Evolutionary conservation across 306 rosid species (phyloP).

Genomic region (Cucumis sativus): DNA sequence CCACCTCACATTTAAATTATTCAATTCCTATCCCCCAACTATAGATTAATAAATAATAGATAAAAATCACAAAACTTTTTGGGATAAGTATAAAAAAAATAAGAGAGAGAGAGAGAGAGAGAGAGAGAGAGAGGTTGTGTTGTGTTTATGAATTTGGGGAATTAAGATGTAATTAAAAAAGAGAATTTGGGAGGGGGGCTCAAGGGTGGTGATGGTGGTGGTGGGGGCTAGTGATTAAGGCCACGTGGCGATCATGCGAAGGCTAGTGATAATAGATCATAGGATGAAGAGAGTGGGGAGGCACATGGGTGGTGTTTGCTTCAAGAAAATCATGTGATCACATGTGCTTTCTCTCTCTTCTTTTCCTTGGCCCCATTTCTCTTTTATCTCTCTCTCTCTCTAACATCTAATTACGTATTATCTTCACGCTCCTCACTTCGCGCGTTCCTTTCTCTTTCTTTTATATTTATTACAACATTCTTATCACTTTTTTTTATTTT

Average conservation of each 20-base stretch:
- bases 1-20: too few relatives aligned
- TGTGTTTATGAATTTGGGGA: too few relatives aligned
- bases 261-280: slow-evolving; percentile 33
- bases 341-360: slow-evolving; percentile 55
- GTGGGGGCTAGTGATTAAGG: slow-evolving; percentile 16
- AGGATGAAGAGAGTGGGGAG: slow-evolving; percentile 26
- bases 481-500: too few relatives aligned
- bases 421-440: not conserved
- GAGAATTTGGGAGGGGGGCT: slow-evolving; percentile 45
- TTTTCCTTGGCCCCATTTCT: slow-evolving; percentile 23
- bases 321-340: slow-evolving; percentile 91
- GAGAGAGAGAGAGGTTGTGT: too few relatives aligned
- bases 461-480: too few relatives aligned
- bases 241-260: slow-evolving; percentile 67
- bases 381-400: not conserved
- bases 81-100: too few relatives aligned
- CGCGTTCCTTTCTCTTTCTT: not conserved
- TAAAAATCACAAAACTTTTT: too few relatives aligned
- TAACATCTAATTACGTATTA: not conserved
- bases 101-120: too few relatives aligned
- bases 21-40: too few relatives aligned
- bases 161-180: too few relatives aligned
- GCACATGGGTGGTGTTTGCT: slow-evolving; percentile 94
- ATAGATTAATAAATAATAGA: too few relatives aligned
- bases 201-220: slow-evolving; percentile 31